Percentiles rank a stretch among this genome's conserved stretches.
Conservation (phyloP, 2,329 filamentous ascomycete species). For the Diatrype stigma region DNA sequence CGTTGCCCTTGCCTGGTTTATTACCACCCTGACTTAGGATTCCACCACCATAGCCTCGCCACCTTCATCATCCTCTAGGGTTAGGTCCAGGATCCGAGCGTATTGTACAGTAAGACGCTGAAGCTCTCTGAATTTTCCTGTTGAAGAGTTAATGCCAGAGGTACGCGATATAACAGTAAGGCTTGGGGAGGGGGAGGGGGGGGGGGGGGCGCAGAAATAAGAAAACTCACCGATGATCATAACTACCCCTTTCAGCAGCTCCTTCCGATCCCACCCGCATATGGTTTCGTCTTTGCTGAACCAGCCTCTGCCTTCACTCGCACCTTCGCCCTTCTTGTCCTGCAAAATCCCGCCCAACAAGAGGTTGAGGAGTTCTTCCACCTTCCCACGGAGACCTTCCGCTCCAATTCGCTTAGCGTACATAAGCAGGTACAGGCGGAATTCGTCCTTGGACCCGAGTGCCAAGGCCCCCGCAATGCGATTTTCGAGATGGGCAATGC, state of each 20-base stretch:
- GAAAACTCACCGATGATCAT: constrained; percentile 76
- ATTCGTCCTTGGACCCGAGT: constrained; percentile 84
- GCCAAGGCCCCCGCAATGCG: constrained; percentile 84
- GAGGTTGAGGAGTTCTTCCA: constrained; percentile 83
- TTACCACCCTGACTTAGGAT: constrained; percentile 8
- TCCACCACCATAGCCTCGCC: constrained; percentile 34
- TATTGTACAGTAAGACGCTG: constrained; percentile 95
- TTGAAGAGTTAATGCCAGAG: constrained; percentile 27
- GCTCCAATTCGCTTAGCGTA: constrained; percentile 94
- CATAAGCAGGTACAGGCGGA: constrained; percentile 93
- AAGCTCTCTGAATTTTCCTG: constrained; percentile 91
- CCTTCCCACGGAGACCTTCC: constrained; percentile 81
- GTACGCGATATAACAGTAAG: neutral
- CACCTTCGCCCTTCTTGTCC: constrained; percentile 47
- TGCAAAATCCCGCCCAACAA: constrained; percentile 69
- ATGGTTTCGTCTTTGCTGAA: constrained; percentile 65
- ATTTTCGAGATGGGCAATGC: constrained; percentile 92
- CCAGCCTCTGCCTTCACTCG: constrained; percentile 54
- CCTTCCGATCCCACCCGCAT: constrained; percentile 86
- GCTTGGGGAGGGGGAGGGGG: no score
- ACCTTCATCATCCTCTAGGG: constrained; percentile 40
- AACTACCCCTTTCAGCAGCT: constrained; percentile 85
- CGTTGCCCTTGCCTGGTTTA: neutral
- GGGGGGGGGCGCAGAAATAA: no score
- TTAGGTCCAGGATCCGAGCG: constrained; percentile 71